Percentiles rank a stretch among this genome's conserved stretches.
These are phyloP conservation scores for Bremia lactucae DNA, from an alignment of 352 stramenopile genomes.

Conservation along the genomic window DNA sequence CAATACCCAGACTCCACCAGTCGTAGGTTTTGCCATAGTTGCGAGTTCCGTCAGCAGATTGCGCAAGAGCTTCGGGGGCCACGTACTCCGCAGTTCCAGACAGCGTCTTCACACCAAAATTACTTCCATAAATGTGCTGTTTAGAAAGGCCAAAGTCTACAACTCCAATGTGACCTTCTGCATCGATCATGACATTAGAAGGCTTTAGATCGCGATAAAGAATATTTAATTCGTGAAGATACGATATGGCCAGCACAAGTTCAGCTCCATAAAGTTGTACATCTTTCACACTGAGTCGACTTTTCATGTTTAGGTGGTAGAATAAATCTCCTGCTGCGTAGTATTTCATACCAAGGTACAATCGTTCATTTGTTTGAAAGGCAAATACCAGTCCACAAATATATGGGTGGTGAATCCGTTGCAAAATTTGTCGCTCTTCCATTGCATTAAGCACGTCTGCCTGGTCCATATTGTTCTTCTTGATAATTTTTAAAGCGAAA, in stretches of 20 bases:
- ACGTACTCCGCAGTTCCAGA: constrained; percentile 84
- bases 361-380: constrained; percentile 82
- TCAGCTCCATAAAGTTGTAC: constrained; percentile 74
- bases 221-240: constrained; percentile 85
- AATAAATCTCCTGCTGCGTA: constrained; percentile 83
- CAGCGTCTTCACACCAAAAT: constrained; percentile 76
- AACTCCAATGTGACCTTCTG: constrained; percentile 79
- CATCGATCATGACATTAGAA: constrained; percentile 86
- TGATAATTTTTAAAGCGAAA: constrained; percentile 86
- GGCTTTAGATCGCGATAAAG: constrained; percentile 83
- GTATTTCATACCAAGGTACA: constrained; percentile 87
- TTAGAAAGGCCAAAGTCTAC: constrained; percentile 85
- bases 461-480: constrained; percentile 83
- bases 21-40: constrained; percentile 86
- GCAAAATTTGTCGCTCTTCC: constrained; percentile 83
- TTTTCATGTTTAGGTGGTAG: constrained; percentile 82
- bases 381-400: constrained; percentile 82
- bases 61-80: constrained; percentile 68
- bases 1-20: constrained; percentile 83
- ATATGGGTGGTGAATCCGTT: constrained; percentile 83
- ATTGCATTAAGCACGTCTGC: constrained; percentile 80
- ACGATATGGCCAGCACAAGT: constrained; percentile 81
- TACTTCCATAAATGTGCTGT: constrained; percentile 83
- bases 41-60: constrained; percentile 66
- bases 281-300: constrained; percentile 49